Percentiles rank a stretch among this genome's conserved stretches.
Conservation (phyloP, 2,329 filamentous ascomycete genomes). For the Dactylellina sp. region DNA sequence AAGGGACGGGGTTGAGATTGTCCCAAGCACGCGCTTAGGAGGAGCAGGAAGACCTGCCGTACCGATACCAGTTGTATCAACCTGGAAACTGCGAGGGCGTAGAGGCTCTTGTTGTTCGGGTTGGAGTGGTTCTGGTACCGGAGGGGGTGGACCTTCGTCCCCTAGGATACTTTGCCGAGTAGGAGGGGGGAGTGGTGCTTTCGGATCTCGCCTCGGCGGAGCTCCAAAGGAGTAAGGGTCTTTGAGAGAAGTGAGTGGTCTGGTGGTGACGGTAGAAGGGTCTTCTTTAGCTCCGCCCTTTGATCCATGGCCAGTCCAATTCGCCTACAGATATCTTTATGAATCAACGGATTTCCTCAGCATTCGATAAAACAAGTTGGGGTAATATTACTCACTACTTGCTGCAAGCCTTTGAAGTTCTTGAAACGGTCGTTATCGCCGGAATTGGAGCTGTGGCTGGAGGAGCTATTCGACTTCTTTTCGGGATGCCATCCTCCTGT, state of each 20-base stretch:
- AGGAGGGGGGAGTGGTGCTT: slow-evolving; percentile 64
- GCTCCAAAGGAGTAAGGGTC: slow-evolving; percentile 84
- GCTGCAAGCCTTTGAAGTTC: slow-evolving; percentile 70
- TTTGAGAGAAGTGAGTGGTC: slow-evolving; percentile 76
- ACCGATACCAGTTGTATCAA: slow-evolving; percentile 77
- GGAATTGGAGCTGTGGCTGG: slow-evolving; percentile 62
- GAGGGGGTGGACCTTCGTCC: slow-evolving; percentile 60
- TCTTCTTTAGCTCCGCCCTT: slow-evolving; percentile 65
- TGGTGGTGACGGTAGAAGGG: slow-evolving; percentile 65
- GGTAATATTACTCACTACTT: slow-evolving; percentile 66
- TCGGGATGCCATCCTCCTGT: slow-evolving; percentile 66
- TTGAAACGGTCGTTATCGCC: slow-evolving; percentile 59
- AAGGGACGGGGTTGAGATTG: slow-evolving; percentile 45
- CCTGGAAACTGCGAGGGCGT: slow-evolving; percentile 75
- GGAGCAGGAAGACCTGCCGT: slow-evolving; percentile 78
- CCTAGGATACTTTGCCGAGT: slow-evolving; percentile 19
- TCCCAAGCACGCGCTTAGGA: slow-evolving; percentile 66
- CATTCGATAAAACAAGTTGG: slow-evolving; percentile 5
- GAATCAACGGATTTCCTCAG: slow-evolving; percentile 53
- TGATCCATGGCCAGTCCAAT: slow-evolving; percentile 68
- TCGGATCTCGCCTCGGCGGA: slow-evolving; percentile 75
- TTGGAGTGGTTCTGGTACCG: slow-evolving; percentile 62
- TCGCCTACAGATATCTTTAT: slow-evolving; percentile 66
- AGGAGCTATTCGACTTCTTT: slow-evolving; percentile 60
- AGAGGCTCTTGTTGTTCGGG: slow-evolving; percentile 62